Evolutionary conservation across 306 rosid species (phyloP), one percentile per base, ranked within the genome.

Genomic region (Vigna angularis): DNA sequence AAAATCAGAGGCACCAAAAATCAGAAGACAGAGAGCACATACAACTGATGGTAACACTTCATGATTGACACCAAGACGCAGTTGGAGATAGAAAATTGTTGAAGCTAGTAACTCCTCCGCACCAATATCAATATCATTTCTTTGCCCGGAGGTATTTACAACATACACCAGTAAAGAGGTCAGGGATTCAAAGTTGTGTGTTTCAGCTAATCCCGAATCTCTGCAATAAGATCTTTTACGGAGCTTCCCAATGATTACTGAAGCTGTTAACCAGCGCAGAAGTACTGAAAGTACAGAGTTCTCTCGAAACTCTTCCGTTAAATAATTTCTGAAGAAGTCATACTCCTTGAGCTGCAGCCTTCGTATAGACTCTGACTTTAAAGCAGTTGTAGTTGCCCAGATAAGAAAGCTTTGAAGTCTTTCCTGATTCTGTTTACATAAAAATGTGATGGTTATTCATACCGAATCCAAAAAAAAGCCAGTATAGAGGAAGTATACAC

Each of bases 221-320:
- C 64, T 9, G 76, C 70, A 61, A 57, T 75, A 56, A 51, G 76
- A 75, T 73, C 75, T 88, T 68, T 65, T 28, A 71, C 79, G 74
- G 81, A 89, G 85, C 83, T 81, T 89, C 78, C 93, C 97, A 48
- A 86, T 80, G 81, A 93, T 89, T 72, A 87, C 84, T 13, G 90
- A 74, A 20, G 98, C 98, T 73, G 89, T 81, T 59, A 95, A 86
- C 98, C 98, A 95, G 11, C 88, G 93, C 51, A 92, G 75, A 73
- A 92, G 72, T 74, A 86, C 87, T 16, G 87, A 87, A 66, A 81
- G 75, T 83, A 91, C 61, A 2, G 88, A 85, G 77, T 86, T 83
- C 45, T 87, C 85, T 1, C 7, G 59, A 50, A 80, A 81, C 59
- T 81, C 79, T 44, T 85, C 90, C 67, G 74, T 69, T 18, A 56